A percentile compares a stretch with the other conserved stretches of the same genome.
These are phyloP conservation scores for Phytopythium delawarense DNA, from an alignment of 352 stramenopile genomes.

Conservation along the genomic window DNA sequence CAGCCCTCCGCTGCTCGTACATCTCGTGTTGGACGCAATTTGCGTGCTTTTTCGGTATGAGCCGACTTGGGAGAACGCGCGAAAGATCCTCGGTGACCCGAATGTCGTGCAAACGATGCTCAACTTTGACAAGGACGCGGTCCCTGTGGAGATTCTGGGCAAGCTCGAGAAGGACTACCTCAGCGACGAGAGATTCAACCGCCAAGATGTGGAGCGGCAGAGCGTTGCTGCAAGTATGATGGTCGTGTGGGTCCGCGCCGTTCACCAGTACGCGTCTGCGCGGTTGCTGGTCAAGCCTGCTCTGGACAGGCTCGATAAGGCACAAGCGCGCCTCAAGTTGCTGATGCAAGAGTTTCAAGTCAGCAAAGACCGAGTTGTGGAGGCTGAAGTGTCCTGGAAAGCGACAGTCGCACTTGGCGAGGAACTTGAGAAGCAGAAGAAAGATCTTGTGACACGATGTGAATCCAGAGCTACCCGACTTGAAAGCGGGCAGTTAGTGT, in stretches of 20 bases:
- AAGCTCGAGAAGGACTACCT: slow-evolving; percentile 52
- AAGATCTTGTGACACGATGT: slow-evolving; percentile 18
- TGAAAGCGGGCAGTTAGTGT: slow-evolving; percentile 23
- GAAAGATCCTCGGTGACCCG: slow-evolving; percentile 50
- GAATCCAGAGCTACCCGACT: slow-evolving; percentile 21
- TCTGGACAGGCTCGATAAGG: slow-evolving; percentile 58
- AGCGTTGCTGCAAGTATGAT: slow-evolving; percentile 75
- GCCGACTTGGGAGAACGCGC: slow-evolving; percentile 68
- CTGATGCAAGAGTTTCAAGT: slow-evolving; percentile 67
- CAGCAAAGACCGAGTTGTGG: slow-evolving; percentile 52
- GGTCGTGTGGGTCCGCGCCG: slow-evolving; percentile 68
- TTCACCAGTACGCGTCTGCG: slow-evolving; percentile 55
- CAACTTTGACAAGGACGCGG: slow-evolving; percentile 69
- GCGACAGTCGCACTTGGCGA: slow-evolving; percentile 21
- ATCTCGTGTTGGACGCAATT: slow-evolving; percentile 65
- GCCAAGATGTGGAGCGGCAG: slow-evolving; percentile 70
- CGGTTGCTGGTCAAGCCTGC: slow-evolving; percentile 54
- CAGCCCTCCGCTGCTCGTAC: slow-evolving; percentile 60
- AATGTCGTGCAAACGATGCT: slow-evolving; percentile 73
- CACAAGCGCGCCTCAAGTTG: slow-evolving; percentile 39
- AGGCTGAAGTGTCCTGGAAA: slow-evolving; percentile 40
- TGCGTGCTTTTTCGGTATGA: slow-evolving; percentile 73
- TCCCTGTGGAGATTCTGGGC: slow-evolving; percentile 28
- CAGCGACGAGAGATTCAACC: slow-evolving; percentile 45
- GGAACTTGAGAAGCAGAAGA: slow-evolving; percentile 18